Conservation (phyloP, 2,329 filamentous ascomycete species). For the Knufia fluminis region DNA sequence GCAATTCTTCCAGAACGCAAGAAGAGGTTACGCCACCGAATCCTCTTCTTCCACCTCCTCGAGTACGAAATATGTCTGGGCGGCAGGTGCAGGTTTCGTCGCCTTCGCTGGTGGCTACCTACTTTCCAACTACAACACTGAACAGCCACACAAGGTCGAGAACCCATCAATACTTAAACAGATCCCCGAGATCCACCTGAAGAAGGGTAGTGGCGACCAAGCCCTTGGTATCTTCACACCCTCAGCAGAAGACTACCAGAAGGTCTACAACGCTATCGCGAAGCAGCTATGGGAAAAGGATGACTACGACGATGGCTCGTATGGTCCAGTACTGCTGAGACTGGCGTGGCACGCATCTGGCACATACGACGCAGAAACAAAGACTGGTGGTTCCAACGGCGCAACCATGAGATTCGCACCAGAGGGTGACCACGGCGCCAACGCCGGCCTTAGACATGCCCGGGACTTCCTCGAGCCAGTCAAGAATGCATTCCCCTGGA, state of each 20-base stretch:
- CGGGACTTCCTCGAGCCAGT: conserved; percentile 89
- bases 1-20: conserved; percentile 58
- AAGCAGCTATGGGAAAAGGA: conserved; percentile 73
- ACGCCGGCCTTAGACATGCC: conserved; percentile 76
- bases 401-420: conserved; percentile 94
- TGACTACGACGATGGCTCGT: conserved; percentile 94
- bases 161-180: conserved; percentile 26
- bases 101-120: conserved; percentile 61
- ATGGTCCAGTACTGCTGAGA: conserved; percentile 80
- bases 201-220: conserved; percentile 28
- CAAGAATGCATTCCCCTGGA: conserved; percentile 89
- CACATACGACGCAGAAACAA: conserved; percentile 80
- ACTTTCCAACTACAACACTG: conserved; percentile 31
- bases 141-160: conserved; percentile 23
- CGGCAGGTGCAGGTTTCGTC: conserved; percentile 49
- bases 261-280: conserved; percentile 85
- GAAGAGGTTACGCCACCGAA: conserved; percentile 71
- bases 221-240: conserved; percentile 56
- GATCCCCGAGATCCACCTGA: conserved; percentile 37
- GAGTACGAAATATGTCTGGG: conserved; percentile 45
- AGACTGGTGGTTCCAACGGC: conserved; percentile 88
- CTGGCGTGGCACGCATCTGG: conserved; percentile 92
- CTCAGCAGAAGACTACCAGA: conserved; percentile 82
- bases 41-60: conserved; percentile 43
- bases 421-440: conserved; percentile 83